phyloP scores from a whole-genome alignment of 2,329 filamentous ascomycete species.

The Trichophyton equinum region DNA sequence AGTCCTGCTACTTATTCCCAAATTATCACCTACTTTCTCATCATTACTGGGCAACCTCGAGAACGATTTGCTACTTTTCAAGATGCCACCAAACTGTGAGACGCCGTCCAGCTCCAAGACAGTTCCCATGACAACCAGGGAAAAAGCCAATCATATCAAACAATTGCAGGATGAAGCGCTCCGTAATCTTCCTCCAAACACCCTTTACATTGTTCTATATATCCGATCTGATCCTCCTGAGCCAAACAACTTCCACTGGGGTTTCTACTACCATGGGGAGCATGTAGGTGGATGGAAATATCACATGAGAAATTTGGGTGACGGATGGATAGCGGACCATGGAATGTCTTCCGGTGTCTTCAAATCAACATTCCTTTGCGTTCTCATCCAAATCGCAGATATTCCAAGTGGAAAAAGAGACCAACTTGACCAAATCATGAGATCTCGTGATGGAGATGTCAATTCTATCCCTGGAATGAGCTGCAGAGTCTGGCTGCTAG shows the following conservation, averaged over 20 bases:
- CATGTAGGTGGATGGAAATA: constrained; percentile 8
- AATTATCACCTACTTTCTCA: too few species aligned
- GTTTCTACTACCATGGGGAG: constrained; percentile 17
- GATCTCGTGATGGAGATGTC: constrained; percentile 14
- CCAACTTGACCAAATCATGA: constrained; percentile 16
- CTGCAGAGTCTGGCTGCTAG: constrained; percentile 18
- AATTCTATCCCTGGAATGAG: constrained; percentile 18
- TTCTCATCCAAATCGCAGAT: constrained; percentile 14
- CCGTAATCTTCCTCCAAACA: background rate
- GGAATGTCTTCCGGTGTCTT: constrained; percentile 7
- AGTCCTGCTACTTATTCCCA: too few species aligned
- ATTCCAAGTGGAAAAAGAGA: constrained; percentile 11
- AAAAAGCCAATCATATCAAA: constrained; percentile 1
- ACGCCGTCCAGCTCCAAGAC: too few species aligned
- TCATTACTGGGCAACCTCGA: too few species aligned
- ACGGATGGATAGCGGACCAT: constrained; percentile 14
- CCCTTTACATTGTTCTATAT: constrained; percentile 16
- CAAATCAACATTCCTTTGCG: constrained; percentile 13
- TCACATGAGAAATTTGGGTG: constrained; percentile 9
- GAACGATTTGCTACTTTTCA: too few species aligned
- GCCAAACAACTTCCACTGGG: constrained; percentile 23
- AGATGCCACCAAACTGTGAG: too few species aligned
- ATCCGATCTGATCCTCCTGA: constrained; percentile 17
- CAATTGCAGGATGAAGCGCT: constrained; percentile 5
- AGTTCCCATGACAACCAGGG: background rate